A percentile compares a stretch with the other conserved stretches of the same genome.
These are phyloP conservation scores for Solanum corneliomulleri DNA, from an alignment of 257 asterid genomes.

Conservation along the genomic window DNA sequence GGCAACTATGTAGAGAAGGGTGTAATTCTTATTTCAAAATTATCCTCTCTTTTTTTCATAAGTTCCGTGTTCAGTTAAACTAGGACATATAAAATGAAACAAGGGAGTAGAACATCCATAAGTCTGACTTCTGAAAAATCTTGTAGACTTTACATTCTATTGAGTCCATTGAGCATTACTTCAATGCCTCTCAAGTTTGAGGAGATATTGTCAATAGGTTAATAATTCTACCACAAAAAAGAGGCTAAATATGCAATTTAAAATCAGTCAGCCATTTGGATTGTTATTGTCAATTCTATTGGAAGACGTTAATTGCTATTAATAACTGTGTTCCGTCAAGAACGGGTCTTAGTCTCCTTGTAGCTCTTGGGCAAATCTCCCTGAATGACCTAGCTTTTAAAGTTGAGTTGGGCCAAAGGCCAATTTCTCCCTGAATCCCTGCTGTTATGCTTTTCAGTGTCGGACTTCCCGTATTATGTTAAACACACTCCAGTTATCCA, in stretches of 20 bases:
- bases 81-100: background rate
- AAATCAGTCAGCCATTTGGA: background rate
- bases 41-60: background rate
- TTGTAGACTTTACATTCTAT: background rate
- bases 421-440: background rate
- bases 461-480: background rate
- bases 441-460: background rate
- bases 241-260: background rate
- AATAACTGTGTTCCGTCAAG: background rate
- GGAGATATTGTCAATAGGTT: background rate
- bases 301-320: background rate
- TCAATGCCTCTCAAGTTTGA: background rate
- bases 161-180: background rate
- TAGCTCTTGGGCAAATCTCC: background rate
- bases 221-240: background rate
- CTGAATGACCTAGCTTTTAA: background rate
- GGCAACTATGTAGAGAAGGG: background rate
- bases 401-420: background rate
- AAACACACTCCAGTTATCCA: background rate
- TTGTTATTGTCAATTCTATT: background rate
- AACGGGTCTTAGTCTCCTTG: background rate
- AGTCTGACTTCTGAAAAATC: background rate
- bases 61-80: background rate
- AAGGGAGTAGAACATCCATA: background rate
- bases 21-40: background rate